phyloP scores from a whole-genome alignment of 129 eudicot genomes.

The Tagetes erecta region DNA sequence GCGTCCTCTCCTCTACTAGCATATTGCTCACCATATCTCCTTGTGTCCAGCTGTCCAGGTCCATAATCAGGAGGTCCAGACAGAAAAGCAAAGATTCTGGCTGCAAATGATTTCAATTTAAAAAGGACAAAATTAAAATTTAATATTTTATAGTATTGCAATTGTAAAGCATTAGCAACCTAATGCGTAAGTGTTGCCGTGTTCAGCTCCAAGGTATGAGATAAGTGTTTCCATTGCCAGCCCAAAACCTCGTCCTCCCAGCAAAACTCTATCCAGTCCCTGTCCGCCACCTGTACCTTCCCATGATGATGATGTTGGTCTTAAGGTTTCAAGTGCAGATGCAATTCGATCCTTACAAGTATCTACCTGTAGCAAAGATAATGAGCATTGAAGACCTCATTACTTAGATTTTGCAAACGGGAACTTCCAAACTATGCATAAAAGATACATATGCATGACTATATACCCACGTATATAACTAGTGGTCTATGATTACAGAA shows the following conservation, averaged over 20 bases:
- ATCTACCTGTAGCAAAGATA: slow-evolving; percentile 66
- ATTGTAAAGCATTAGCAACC: slow-evolving; percentile 45
- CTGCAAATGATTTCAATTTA: slow-evolving; percentile 46
- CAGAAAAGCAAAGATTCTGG: slow-evolving; percentile 93
- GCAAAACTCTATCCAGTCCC: slow-evolving; percentile 73
- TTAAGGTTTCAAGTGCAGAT: slow-evolving; percentile 89
- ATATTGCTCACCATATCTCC: slow-evolving; percentile 96
- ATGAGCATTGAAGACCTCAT: slow-evolving; percentile 3
- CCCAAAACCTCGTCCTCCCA: slow-evolving; percentile 96
- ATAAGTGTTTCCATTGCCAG: slow-evolving; percentile 90
- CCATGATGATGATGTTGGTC: slow-evolving; percentile 91
- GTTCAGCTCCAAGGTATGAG: slow-evolving; percentile 89
- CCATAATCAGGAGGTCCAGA: slow-evolving; percentile 99
- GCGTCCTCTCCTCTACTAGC: slow-evolving; percentile 99
- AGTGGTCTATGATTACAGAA: background rate
- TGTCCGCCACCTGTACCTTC: slow-evolving; percentile 82
- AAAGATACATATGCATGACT: background rate
- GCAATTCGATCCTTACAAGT: slow-evolving; percentile 93
- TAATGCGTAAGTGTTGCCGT: slow-evolving; percentile 87
- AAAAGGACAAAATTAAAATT: background rate
- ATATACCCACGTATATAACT: background rate
- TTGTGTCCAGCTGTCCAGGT: slow-evolving; percentile 92
- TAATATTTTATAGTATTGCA: slow-evolving; percentile 7
- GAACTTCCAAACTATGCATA: slow-evolving; percentile 12
- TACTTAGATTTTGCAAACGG: slow-evolving; percentile 11